A percentile compares a stretch with the other conserved stretches of the same genome.
phyloP scores from a whole-genome alignment of 2,329 filamentous ascomycete genomes.

The Colletotrichum coccodes region DNA sequence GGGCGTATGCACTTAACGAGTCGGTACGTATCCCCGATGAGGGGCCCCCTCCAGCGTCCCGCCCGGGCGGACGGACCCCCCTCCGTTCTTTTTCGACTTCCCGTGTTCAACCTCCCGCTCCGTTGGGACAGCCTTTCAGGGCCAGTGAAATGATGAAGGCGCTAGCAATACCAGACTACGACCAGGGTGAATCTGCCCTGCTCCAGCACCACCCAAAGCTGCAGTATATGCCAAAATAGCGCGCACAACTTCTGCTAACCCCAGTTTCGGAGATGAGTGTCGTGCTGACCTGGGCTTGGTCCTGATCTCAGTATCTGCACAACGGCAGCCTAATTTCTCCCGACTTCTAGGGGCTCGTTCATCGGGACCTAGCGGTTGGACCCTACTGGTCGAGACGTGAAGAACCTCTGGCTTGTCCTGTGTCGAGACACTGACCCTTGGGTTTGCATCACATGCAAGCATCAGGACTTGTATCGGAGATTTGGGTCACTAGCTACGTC shows the following conservation, averaged over 20 bases:
- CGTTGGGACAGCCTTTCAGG: not conserved
- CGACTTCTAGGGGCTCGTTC: not conserved
- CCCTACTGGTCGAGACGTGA: not conserved
- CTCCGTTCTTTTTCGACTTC: not conserved
- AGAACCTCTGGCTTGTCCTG: not conserved
- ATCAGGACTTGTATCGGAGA: not conserved
- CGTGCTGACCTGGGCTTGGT: not conserved
- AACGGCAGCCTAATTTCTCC: not conserved
- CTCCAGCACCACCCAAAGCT: not conserved
- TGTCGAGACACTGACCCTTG: not conserved
- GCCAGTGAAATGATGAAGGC: not conserved
- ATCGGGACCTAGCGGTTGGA: not conserved
- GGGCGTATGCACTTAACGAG: slow-evolving; percentile 9
- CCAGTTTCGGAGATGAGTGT: not conserved
- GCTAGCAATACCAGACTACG: not conserved
- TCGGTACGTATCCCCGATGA: not conserved
- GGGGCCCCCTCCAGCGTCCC: not conserved
- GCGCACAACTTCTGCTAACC: not conserved
- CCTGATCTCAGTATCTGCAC: not conserved
- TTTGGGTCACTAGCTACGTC: not conserved
- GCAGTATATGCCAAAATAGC: not conserved
- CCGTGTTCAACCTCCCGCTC: not conserved
- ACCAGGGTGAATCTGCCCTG: not conserved
- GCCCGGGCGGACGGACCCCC: not conserved
- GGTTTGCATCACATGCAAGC: not conserved